Conservation (phyloP, 2,329 filamentous ascomycete genomes). For the Seiridium unicorne region DNA sequence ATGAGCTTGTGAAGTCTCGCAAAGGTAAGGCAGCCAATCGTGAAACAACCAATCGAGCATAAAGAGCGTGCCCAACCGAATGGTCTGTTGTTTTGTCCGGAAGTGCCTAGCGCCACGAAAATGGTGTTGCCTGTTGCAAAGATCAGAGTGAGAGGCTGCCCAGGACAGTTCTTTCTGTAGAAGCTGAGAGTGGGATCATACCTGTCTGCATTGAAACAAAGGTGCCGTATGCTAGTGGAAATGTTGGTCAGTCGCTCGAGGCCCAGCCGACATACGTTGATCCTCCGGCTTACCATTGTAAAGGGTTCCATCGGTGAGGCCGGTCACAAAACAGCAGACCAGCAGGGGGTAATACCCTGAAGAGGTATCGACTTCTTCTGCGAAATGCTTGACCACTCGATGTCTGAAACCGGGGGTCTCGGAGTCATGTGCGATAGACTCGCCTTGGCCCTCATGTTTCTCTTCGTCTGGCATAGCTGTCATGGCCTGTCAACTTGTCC, state of each 20-base stretch:
- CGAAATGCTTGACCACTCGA: slow-evolving; percentile 2
- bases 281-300: slow-evolving; percentile 13
- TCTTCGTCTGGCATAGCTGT: slow-evolving; percentile 1
- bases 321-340: slow-evolving; percentile 16
- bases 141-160: neutral
- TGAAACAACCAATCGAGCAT: slow-evolving; percentile 40
- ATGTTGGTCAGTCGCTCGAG: neutral
- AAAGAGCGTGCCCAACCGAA: slow-evolving; percentile 42
- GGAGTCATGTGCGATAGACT: neutral
- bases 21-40: slow-evolving; percentile 37
- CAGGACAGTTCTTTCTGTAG: too few species aligned
- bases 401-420: neutral
- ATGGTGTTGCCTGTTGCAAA: slow-evolving; percentile 35
- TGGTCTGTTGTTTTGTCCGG: slow-evolving; percentile 34
- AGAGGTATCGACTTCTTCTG: slow-evolving; percentile 7
- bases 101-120: slow-evolving; percentile 39
- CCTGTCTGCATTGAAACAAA: slow-evolving; percentile 40
- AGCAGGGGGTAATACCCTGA: slow-evolving; percentile 13
- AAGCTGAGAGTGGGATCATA: slow-evolving; percentile 7
- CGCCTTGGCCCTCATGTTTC: neutral
- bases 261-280: neutral
- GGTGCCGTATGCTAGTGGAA: slow-evolving; percentile 34
- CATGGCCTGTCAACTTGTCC: neutral
- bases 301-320: slow-evolving; percentile 17
- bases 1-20: slow-evolving; percentile 30